Conservation (phyloP, 2,329 filamentous ascomycete genomes). For the Diaporthe vexans region DNA sequence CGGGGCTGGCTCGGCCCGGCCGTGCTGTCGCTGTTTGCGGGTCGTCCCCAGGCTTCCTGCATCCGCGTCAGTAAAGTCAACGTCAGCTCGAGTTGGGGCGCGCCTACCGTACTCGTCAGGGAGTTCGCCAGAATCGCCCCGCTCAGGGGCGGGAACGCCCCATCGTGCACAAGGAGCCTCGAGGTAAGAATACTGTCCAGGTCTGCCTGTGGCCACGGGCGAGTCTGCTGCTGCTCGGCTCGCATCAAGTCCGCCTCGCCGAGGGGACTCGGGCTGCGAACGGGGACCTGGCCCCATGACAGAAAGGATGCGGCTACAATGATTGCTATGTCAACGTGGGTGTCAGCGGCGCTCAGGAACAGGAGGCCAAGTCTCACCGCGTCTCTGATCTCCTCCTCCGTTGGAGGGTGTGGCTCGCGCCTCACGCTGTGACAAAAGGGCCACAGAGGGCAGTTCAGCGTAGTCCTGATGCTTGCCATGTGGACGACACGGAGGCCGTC, state of each 20-base stretch:
- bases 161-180: background rate
- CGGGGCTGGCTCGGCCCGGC: background rate
- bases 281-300: background rate
- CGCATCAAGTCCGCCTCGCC: background rate
- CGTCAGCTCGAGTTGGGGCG: background rate
- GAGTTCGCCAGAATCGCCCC: background rate
- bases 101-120: slow-evolving; percentile 2
- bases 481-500: background rate
- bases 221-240: background rate
- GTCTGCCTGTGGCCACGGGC: background rate
- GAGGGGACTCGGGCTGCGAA: background rate
- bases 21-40: background rate
- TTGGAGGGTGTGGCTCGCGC: background rate
- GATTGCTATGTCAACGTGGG: background rate
- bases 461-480: background rate
- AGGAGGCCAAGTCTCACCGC: background rate
- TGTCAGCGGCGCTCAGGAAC: background rate
- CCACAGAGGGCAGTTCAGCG: background rate
- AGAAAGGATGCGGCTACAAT: background rate
- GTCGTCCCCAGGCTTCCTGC: background rate
- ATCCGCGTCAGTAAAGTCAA: background rate
- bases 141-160: background rate
- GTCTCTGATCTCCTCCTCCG: background rate
- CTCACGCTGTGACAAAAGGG: background rate
- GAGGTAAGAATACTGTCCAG: background rate